Percentiles rank a stretch among this genome's conserved stretches.
Conservation (phyloP, 129 eudicot genomes). For the Centrapalus pauciflorus region DNA sequence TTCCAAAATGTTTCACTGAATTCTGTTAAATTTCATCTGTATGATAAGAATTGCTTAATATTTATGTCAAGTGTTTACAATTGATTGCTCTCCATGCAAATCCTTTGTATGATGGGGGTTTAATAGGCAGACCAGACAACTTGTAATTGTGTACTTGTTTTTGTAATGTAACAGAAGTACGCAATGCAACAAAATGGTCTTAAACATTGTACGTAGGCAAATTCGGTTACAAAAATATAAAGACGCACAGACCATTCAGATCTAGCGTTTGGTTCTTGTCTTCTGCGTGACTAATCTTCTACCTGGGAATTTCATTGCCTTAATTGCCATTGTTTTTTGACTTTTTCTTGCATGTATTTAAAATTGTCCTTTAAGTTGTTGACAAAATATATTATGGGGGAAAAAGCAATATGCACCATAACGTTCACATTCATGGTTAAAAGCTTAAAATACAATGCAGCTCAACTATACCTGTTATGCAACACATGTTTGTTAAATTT, state of each 20-base stretch:
- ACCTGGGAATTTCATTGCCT: not conserved
- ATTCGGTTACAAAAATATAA: not conserved
- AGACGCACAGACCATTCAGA: not conserved
- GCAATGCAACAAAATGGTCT: not conserved
- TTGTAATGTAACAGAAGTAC: not conserved
- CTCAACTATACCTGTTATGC: not conserved
- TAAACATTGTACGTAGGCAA: not conserved
- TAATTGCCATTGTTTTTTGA: not conserved
- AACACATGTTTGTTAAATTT: not conserved
- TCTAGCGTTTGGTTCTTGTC: not conserved
- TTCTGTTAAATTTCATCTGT: not conserved
- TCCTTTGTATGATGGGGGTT: not conserved
- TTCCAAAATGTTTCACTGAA: not conserved
- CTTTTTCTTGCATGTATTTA: not conserved
- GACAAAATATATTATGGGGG: not conserved
- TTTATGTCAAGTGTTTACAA: constrained; percentile 4
- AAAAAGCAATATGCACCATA: not conserved
- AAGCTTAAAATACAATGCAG: not conserved
- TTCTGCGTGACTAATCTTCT: not conserved
- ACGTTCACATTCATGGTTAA: not conserved
- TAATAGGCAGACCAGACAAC: not conserved
- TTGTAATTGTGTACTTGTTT: not conserved
- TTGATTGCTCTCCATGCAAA: not conserved
- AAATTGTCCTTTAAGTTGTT: no score
- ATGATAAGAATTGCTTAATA: not conserved